Evolutionary conservation across 768 basidiomycete species (phyloP), one percentile per base, ranked within the genome.

Genomic region (Cystobasidium ongulense): DNA sequence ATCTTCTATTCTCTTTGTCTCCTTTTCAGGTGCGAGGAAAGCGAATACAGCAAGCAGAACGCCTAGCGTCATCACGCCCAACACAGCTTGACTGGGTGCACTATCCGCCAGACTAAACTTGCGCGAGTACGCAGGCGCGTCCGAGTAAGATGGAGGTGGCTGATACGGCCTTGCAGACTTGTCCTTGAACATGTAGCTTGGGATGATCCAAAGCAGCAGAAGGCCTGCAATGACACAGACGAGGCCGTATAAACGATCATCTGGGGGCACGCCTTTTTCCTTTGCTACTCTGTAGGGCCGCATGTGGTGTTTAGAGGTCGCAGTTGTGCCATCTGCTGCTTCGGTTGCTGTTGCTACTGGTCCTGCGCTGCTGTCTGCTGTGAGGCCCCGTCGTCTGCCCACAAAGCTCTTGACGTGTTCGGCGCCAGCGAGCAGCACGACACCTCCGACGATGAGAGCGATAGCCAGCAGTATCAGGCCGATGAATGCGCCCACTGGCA

Each of bases 191-290:
- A 71, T 23, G 35, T 71, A 71, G 23, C 46, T 23, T 27, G 68
- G 68, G 13, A 71, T 59, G 53, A 71, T 5, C 25, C 36, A 71
- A 33, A 71, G 68, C 35, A 71, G 68, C 5, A 10, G 11, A 5
- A 71, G 35, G 13, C 68, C 68, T 21, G 68, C 68, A 27, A 71
- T 29, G 54, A 71, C 53, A 35, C 59, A 54, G 53, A 71, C 25
- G 54, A 71, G 68, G 35, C 68, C 68, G 15, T 46, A 71, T 31
- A 71, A 36, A 35, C 54, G 52, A 52, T 71, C 68, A 54, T 71
- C 68, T 18, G 25, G 33, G 7, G 5, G n/a, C 1, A 36, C 50
- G 17, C 31, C 31, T 27, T 36, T 31, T 3, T 23, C 68, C 31
- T 71, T 71, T 54, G 68, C 54, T 10, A n/a, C 35, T 21, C 53